These are phyloP conservation scores for Saturnispora diversa DNA, from an alignment of 805 yeast genomes.

Conservation along the genomic window DNA sequence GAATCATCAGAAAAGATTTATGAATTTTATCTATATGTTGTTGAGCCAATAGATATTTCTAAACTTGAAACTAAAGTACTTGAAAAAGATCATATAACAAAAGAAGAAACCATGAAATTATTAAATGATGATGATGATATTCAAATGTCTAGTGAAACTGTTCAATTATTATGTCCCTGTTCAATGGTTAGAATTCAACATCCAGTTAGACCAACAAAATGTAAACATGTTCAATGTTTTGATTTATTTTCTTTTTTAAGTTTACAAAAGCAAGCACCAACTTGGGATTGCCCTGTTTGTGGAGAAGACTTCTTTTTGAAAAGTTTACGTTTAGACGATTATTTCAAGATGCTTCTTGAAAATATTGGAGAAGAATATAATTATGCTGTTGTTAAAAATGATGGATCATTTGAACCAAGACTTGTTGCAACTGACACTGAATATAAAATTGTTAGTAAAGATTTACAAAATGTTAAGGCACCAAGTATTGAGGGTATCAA, in stretches of 20 bases:
- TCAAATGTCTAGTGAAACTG: constrained; percentile 50
- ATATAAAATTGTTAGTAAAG: constrained; percentile 8
- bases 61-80: constrained; percentile 35
- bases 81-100: constrained; percentile 44
- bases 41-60: constrained; percentile 38
- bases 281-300: constrained; percentile 89
- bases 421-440: constrained; percentile 7
- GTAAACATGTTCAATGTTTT: constrained; percentile 82
- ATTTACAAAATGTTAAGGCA: neutral
- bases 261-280: constrained; percentile 70
- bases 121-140: constrained; percentile 38
- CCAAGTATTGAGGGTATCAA: constrained; percentile 6
- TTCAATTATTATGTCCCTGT: constrained; percentile 73
- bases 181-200: constrained; percentile 58
- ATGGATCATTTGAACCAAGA: constrained; percentile 63
- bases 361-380: constrained; percentile 50
- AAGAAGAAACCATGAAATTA: constrained; percentile 35
- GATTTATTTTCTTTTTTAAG: constrained; percentile 70
- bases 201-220: constrained; percentile 64
- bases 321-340: constrained; percentile 69
- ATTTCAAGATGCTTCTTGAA: constrained; percentile 52
- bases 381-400: constrained; percentile 54
- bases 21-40: constrained; percentile 51
- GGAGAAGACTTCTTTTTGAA: constrained; percentile 41
- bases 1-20: constrained; percentile 41